Evolutionary conservation across 139 green algal species (phyloP).

Genomic region (Gonium pectorale): DNA sequence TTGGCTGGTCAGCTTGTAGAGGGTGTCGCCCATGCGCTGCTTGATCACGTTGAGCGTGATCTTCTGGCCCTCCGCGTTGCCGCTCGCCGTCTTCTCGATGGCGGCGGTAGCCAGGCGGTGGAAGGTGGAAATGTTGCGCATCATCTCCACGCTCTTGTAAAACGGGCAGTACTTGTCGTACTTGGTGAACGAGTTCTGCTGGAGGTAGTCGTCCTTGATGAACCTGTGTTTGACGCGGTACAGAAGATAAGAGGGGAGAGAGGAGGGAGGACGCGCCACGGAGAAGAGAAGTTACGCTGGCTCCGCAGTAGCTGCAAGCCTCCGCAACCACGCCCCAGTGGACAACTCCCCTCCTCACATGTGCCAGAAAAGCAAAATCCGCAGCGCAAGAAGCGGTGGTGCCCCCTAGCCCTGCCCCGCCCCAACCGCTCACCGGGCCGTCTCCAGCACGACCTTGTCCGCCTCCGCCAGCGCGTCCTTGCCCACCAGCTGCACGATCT

Average conservation of each 20-base stretch:
- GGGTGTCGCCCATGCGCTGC: constrained; percentile 88
- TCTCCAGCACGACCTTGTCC: constrained; percentile 99
- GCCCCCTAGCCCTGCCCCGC: too few species aligned
- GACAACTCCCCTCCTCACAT: too few species aligned
- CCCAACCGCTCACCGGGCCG: constrained; percentile 76
- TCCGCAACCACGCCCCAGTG: too few species aligned
- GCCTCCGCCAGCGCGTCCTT: constrained; percentile 98
- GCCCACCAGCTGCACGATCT: constrained; percentile 99
- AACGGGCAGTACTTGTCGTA: constrained; percentile 95
- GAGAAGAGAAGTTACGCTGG: too few species aligned
- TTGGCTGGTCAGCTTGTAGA: constrained; percentile 94
- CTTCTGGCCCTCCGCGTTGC: constrained; percentile 82
- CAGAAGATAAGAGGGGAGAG: too few species aligned
- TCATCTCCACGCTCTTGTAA: constrained; percentile 98
- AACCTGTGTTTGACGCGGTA: too few species aligned
- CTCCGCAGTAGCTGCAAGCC: too few species aligned
- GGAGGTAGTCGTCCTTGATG: constrained; percentile 99
- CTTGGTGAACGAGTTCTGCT: constrained; percentile 98
- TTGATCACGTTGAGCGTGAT: constrained; percentile 98
- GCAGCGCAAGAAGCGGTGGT: too few species aligned
- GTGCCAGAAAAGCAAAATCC: too few species aligned
- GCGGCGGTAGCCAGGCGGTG: constrained; percentile 81
- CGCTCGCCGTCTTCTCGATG: constrained; percentile 89
- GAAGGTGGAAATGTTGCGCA: constrained; percentile 95
- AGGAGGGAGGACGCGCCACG: too few species aligned